These are phyloP conservation scores for Paraconiothyrium brasiliense DNA, from an alignment of 2,329 filamentous ascomycete species.

Conservation along the genomic window DNA sequence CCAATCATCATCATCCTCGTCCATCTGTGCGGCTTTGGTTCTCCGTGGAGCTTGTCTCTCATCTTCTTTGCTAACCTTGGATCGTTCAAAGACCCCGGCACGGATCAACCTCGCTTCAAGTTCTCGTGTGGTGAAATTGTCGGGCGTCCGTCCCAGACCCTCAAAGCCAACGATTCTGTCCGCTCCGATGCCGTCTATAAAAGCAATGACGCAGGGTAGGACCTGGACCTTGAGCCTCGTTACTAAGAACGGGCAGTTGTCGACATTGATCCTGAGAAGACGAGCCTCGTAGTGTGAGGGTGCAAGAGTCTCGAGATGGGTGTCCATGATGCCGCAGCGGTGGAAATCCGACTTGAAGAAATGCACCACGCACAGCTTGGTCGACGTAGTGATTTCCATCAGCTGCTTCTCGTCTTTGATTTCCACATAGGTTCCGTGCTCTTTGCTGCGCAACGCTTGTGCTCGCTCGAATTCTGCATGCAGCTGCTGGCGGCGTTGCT, in stretches of 20 bases:
- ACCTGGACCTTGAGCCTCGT: constrained; percentile 67
- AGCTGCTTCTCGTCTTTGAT: constrained; percentile 67
- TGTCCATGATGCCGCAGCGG: constrained; percentile 70
- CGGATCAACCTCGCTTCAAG: constrained; percentile 62
- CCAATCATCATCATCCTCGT: constrained; percentile 64
- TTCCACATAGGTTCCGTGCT: constrained; percentile 64
- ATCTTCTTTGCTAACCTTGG: constrained; percentile 60
- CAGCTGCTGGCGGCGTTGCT: constrained; percentile 66
- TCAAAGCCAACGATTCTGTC: constrained; percentile 69
- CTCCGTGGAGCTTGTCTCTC: constrained; percentile 38
- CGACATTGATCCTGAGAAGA: constrained; percentile 67
- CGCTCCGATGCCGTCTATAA: constrained; percentile 63
- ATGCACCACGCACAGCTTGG: constrained; percentile 67
- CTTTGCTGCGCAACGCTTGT: constrained; percentile 60
- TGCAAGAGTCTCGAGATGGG: constrained; percentile 63
- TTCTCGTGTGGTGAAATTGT: constrained; percentile 64
- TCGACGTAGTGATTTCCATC: constrained; percentile 68
- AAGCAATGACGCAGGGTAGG: constrained; percentile 66
- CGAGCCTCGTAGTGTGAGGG: constrained; percentile 67
- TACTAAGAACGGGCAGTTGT: constrained; percentile 68
- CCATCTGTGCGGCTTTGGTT: constrained; percentile 46
- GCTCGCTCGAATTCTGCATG: constrained; percentile 65
- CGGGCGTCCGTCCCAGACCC: constrained; percentile 62
- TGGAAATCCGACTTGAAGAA: constrained; percentile 72
- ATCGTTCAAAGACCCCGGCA: constrained; percentile 62